Conservation (phyloP, 139 green algal genomes). For the Mesostigma viride region DNA sequence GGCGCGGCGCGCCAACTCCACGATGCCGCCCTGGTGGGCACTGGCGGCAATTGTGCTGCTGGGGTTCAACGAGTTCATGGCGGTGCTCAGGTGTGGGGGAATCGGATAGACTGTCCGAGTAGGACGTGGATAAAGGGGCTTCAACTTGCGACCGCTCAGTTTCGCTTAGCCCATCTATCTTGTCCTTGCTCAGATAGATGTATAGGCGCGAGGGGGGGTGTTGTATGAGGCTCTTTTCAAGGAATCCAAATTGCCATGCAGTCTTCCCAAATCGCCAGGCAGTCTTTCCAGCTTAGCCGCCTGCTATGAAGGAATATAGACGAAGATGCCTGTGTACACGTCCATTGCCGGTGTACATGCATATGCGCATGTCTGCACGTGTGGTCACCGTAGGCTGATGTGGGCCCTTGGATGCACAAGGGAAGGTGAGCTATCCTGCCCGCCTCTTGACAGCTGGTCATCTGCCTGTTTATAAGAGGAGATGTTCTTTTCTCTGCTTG, state of each 20-base stretch:
- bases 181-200: neutral
- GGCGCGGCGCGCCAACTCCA: constrained; percentile 13
- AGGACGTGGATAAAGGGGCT: neutral
- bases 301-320: neutral
- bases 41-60: constrained; percentile 75
- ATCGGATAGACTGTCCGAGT: neutral
- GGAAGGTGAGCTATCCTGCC: too few species aligned
- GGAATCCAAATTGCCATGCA: neutral
- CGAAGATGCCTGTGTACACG: too few species aligned
- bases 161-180: neutral
- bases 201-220: neutral
- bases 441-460: too few species aligned
- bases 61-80: constrained; percentile 76
- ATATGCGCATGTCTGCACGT: too few species aligned
- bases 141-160: neutral
- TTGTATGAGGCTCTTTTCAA: neutral
- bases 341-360: too few species aligned
- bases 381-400: too few species aligned
- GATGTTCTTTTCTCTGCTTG: too few species aligned
- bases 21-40: constrained; percentile 66
- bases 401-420: too few species aligned
- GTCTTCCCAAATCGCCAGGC: neutral
- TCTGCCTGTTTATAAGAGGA: too few species aligned
- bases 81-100: constrained; percentile 14
- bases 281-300: neutral